Evolutionary conservation across 345 rosid species (phyloP).

Genomic region (Ceriops zippeliana): DNA sequence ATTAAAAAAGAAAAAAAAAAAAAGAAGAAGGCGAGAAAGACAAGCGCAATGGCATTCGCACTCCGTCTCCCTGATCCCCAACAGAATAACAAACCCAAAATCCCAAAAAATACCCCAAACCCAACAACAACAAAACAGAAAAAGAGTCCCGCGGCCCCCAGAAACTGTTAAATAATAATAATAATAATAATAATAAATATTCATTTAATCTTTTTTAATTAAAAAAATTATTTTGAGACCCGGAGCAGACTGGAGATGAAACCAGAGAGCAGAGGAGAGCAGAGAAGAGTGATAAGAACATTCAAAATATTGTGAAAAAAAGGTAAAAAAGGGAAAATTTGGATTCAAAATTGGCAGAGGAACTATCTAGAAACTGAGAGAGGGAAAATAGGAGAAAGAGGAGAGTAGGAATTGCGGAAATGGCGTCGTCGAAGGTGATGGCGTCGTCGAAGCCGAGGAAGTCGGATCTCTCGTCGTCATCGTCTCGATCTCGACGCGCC

Average conservation of each 20-base stretch:
- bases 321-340: background rate
- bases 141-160: no score
- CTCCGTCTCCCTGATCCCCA: slow-evolving; percentile 35
- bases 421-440: slow-evolving; percentile 70
- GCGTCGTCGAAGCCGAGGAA: slow-evolving; percentile 58
- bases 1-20: no score
- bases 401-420: slow-evolving; percentile 21
- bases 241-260: no score
- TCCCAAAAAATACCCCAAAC: background rate
- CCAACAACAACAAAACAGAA: background rate
- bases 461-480: slow-evolving; percentile 43
- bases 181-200: no score
- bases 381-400: slow-evolving; percentile 1
- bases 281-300: background rate
- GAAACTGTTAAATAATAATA: no score
- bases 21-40: no score
- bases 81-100: slow-evolving; percentile 26
- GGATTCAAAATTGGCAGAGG: background rate
- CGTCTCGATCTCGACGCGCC: slow-evolving; percentile 41
- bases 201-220: no score
- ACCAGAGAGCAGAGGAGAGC: no score
- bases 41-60: background rate
- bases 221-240: no score
- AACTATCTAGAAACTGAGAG: background rate
- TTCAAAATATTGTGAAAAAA: no score